phyloP scores from a whole-genome alignment of 2,329 filamentous ascomycete species.

The Aspergillus jensenii region DNA sequence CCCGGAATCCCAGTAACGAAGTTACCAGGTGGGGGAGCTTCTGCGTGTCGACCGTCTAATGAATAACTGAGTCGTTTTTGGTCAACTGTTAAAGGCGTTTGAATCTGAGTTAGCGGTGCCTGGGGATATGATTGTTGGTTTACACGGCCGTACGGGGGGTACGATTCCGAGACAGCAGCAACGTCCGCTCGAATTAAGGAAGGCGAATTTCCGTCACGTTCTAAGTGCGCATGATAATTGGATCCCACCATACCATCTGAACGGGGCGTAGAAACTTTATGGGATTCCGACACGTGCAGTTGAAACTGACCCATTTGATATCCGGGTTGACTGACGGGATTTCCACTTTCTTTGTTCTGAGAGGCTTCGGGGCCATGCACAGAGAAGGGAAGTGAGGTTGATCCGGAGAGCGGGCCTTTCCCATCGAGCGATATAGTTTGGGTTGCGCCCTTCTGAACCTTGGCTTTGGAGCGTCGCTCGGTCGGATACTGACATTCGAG shows the following conservation, averaged over 20 bases:
- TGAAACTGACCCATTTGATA: conserved; percentile 24
- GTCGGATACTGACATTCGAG: conserved; percentile 43
- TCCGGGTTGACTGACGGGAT: conserved; percentile 5
- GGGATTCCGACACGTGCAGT: conserved; percentile 17
- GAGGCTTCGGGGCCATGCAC: neutral
- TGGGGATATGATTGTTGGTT: conserved; percentile 13
- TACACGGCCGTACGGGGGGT: conserved; percentile 12
- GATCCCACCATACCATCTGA: neutral
- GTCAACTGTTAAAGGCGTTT: conserved; percentile 8
- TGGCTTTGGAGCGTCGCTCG: conserved; percentile 37
- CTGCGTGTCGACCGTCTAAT: conserved; percentile 11
- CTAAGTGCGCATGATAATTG: neutral
- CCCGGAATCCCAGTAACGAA: conserved; percentile 22
- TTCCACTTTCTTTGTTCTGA: neutral
- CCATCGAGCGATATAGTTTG: conserved; percentile 11
- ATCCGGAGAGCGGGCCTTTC: conserved; percentile 9
- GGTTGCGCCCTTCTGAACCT: conserved; percentile 18
- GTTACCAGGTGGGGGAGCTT: conserved; percentile 10
- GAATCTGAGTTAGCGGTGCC: conserved; percentile 11
- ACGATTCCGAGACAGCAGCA: conserved; percentile 12
- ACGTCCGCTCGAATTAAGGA: conserved; percentile 10
- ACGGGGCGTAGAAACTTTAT: conserved; percentile 4
- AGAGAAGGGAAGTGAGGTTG: conserved; percentile 6
- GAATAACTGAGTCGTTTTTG: conserved; percentile 9
- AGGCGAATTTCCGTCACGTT: neutral